Evolutionary conservation across 2,329 filamentous ascomycete genomes (phyloP).

Genomic region (Penicillium sp.): DNA sequence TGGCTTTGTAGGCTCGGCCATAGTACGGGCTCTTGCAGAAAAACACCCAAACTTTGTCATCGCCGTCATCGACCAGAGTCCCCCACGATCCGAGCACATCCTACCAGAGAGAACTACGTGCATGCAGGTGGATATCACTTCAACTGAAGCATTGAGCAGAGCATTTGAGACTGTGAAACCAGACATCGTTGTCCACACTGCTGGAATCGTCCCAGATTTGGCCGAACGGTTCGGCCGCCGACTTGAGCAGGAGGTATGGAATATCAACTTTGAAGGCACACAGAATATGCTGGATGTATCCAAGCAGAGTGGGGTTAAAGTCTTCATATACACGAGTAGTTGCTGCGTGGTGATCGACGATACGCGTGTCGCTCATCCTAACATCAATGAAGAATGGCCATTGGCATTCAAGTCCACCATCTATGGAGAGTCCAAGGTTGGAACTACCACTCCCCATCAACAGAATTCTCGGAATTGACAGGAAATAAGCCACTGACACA

Average conservation of each 20-base stretch:
- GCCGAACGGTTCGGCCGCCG: constrained; percentile 39
- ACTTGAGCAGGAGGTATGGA: constrained; percentile 45
- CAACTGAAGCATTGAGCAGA: constrained; percentile 25
- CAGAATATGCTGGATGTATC: constrained; percentile 53
- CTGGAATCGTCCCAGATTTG: constrained; percentile 47
- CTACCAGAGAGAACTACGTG: constrained; percentile 29
- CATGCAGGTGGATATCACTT: constrained; percentile 38
- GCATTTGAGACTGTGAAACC: constrained; percentile 46
- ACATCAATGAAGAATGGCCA: constrained; percentile 45
- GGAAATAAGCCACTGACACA: constrained; percentile 2
- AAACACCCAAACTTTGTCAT: constrained; percentile 39
- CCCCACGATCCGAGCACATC: constrained; percentile 30
- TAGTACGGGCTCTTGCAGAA: constrained; percentile 38
- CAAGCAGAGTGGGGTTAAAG: constrained; percentile 45
- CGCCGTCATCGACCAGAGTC: constrained; percentile 38
- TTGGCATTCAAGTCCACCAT: constrained; percentile 40
- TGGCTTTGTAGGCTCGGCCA: constrained; percentile 44
- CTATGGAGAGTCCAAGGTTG: constrained; percentile 48
- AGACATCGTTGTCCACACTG: constrained; percentile 56
- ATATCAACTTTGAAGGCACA: constrained; percentile 57
- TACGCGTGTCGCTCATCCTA: constrained; percentile 35
- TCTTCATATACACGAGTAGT: constrained; percentile 58
- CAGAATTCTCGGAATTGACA: neutral
- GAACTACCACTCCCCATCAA: neutral
- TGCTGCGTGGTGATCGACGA: constrained; percentile 58